These are phyloP conservation scores for Eucalyptus urophylla DNA, from an alignment of 345 rosid genomes.

Conservation along the genomic window DNA sequence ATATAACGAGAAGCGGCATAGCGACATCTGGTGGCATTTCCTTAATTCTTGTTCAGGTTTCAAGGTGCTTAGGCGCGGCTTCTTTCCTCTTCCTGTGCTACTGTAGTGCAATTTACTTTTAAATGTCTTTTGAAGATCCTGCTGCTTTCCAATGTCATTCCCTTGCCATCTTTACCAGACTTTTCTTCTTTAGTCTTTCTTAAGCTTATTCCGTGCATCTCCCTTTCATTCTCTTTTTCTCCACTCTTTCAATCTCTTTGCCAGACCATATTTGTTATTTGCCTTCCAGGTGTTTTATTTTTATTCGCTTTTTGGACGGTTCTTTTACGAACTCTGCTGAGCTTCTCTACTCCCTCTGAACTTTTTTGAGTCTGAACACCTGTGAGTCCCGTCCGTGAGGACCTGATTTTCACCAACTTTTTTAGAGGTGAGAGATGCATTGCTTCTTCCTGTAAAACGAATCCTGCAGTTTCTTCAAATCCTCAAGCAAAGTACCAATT, in stretches of 20 bases:
- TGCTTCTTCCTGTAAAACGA: neutral
- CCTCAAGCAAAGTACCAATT: neutral
- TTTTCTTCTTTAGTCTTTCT: neutral
- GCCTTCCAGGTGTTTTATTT: neutral
- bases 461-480: neutral
- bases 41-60: neutral
- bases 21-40: neutral
- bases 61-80: neutral
- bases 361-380: neutral
- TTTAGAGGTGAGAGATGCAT: neutral
- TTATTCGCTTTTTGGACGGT: neutral
- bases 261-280: neutral
- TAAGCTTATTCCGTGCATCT: neutral
- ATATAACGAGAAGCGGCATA: neutral
- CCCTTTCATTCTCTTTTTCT: neutral
- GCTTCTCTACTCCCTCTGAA: neutral
- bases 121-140: neutral
- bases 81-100: neutral
- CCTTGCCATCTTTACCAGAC: neutral
- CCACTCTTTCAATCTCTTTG: neutral
- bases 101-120: neutral
- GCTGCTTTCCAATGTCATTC: neutral
- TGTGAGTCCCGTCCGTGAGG: neutral
- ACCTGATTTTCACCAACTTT: neutral
- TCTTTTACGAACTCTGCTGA: neutral